Evolutionary conservation across 139 green algal genomes (phyloP).

Genomic region (Micractinium conductrix): DNA sequence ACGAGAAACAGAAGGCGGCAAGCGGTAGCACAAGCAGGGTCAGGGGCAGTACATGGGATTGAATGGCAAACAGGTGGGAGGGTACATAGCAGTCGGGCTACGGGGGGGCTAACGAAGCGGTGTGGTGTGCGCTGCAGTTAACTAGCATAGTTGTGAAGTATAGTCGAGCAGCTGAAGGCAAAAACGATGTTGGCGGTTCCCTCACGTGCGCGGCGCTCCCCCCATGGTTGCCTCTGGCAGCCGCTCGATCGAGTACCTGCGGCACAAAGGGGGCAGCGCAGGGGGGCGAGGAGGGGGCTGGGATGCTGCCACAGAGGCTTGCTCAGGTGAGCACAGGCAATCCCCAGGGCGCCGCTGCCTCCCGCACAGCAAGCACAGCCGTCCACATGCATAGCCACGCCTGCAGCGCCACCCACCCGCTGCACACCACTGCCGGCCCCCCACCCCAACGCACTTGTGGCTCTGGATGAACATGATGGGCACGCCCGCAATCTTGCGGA

Average conservation of each 20-base stretch:
- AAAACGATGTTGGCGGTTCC: too few relatives aligned
- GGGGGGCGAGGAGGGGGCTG: background rate
- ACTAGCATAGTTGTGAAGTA: too few relatives aligned
- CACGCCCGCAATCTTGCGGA: slow-evolving; percentile 98
- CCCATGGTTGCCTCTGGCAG: slow-evolving; percentile 98
- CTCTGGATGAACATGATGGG: slow-evolving; percentile 98
- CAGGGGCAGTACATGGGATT: background rate
- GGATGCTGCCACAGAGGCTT: background rate
- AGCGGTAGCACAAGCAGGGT: background rate
- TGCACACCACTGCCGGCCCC: too few relatives aligned
- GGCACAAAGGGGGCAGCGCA: too few relatives aligned
- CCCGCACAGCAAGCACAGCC: background rate
- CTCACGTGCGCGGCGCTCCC: slow-evolving; percentile 80
- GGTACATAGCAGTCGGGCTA: too few relatives aligned
- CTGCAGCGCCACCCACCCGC: too few relatives aligned
- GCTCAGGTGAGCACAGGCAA: background rate
- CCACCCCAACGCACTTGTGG: slow-evolving; percentile 66
- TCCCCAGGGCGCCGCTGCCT: too few relatives aligned
- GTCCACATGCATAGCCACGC: background rate
- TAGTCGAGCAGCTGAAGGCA: too few relatives aligned
- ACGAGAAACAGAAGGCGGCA: background rate
- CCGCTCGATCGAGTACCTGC: slow-evolving; percentile 94
- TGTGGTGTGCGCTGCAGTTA: too few relatives aligned
- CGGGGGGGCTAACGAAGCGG: too few relatives aligned
- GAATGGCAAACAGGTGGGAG: background rate